Base-by-base conservation (phyloP, 345 rosid genomes). In the Sonneratia caseolaris region DNA sequence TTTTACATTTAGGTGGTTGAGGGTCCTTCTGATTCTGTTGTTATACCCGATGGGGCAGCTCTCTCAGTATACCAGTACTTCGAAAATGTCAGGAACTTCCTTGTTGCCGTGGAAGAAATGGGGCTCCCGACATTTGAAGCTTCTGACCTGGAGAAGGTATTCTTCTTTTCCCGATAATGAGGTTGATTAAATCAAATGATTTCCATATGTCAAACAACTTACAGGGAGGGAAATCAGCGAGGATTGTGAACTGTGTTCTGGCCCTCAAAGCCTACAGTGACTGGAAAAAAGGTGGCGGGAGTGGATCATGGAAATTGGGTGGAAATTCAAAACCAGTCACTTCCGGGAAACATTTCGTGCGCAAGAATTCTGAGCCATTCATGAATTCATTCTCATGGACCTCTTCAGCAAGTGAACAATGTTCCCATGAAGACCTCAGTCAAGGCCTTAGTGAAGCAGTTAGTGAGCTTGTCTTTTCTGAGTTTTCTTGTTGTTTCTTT, bases 51-150 rank as follows among this genome's bases (percentile, higher is more conserved):
- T 78, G 98, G 98, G 64, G 96, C 93, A 13, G 93, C 96, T 56
- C 86, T 94, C 49, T 94, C 97, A 12, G 97, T 91, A 64, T 91
- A 77, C 72, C 97, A 90, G 53, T 88, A 94, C 80, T 94, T 90
- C 72, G 98, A 94, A 69, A 94, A 94, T 76, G 83, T 94, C 7
- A 86, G 97, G 78, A 94, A 94, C 73, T 91, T 91, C 79, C 86
- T 92, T 36, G 92, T 84, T 8, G 92, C 88, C 16, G 75, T 81
- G 5, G 94, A 87, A 73, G 96, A 90, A 72, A 57, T 90, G 82
- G 97, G 97, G 15, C 76, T 92, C 75, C 99, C 97, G 21, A 81
- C 92, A 0, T 94, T 94, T 79, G 97, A 94, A 77, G 91, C 91
- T 70, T 91, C 97, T 40, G 99, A 94, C 73, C 82, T 94, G 75